phyloP scores from a whole-genome alignment of 441 rosid genomes.

The Syzygium syzygioides region DNA sequence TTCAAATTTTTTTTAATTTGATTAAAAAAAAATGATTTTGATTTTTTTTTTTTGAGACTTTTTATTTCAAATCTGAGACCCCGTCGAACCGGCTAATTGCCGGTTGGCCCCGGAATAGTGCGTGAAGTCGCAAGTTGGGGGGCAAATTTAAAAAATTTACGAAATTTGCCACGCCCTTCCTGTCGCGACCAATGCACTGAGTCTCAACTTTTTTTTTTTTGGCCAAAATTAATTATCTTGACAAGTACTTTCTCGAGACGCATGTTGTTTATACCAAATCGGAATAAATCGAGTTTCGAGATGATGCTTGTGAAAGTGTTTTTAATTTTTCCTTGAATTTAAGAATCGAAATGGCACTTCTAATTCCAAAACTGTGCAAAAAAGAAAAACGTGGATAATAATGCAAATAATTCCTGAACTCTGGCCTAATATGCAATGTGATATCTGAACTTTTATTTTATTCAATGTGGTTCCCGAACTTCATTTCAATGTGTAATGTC shows the following conservation, averaged over 20 bases:
- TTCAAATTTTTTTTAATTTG: conserved; percentile 7
- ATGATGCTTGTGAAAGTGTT: too few species aligned
- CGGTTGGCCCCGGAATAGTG: neutral
- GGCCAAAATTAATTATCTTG: neutral
- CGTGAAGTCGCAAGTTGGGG: neutral
- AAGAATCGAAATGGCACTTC: neutral
- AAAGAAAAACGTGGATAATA: neutral
- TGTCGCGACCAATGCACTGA: neutral
- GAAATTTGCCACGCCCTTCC: neutral
- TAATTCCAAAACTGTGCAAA: neutral
- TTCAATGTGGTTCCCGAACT: too few species aligned
- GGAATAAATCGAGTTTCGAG: neutral
- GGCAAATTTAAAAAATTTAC: neutral
- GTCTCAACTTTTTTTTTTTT: too few species aligned
- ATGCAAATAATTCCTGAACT: too few species aligned
- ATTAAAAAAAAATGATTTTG: neutral
- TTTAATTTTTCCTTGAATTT: neutral
- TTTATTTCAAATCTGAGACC: conserved; percentile 23
- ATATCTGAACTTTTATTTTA: too few species aligned
- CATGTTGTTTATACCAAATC: too few species aligned
- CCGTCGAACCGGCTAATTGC: conserved; percentile 2
- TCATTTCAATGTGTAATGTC: too few species aligned
- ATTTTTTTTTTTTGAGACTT: neutral
- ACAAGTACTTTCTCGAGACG: neutral
- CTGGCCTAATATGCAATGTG: too few species aligned